These are phyloP conservation scores for Dryas alaskensis DNA, from an alignment of 306 rosid species.

Conservation along the genomic window DNA sequence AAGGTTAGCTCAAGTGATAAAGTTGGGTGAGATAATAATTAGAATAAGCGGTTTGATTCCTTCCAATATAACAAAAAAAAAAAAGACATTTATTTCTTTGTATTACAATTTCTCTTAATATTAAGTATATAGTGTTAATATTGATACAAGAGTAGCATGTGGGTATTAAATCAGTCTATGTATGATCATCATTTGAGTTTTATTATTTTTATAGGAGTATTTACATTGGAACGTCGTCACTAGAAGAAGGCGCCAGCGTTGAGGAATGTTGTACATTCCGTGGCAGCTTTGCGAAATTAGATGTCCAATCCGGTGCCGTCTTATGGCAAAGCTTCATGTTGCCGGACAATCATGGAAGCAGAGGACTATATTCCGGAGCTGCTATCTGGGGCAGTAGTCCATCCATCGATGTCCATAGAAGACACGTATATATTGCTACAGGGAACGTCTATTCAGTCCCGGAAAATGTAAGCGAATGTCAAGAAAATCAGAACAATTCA, in stretches of 20 bases:
- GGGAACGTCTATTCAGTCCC: constrained; percentile 66
- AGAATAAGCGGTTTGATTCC: too few relatives aligned
- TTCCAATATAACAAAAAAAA: too few relatives aligned
- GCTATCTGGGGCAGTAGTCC: constrained; percentile 80
- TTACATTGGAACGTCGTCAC: constrained; percentile 42
- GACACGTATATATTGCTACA: constrained; percentile 45
- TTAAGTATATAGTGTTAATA: too few relatives aligned
- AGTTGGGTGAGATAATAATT: too few relatives aligned
- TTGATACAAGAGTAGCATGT: too few relatives aligned
- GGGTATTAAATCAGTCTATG: too few relatives aligned
- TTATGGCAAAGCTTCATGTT: constrained; percentile 59
- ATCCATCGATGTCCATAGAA: constrained; percentile 44
- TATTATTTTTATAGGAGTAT: constrained; percentile 13
- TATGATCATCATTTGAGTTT: too few relatives aligned
- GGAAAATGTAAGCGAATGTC: constrained; percentile 33
- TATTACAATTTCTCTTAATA: too few relatives aligned
- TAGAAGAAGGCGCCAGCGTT: constrained; percentile 32
- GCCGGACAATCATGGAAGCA: constrained; percentile 39
- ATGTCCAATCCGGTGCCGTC: constrained; percentile 34
- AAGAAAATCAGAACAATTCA: constrained; percentile 36
- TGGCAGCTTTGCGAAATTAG: constrained; percentile 46
- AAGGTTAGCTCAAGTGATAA: too few relatives aligned
- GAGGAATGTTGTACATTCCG: constrained; percentile 59
- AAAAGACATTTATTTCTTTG: too few relatives aligned
- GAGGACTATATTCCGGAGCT: constrained; percentile 50